Percentiles rank a stretch among this genome's conserved stretches.
These are phyloP conservation scores for Suhomyces bokatorum DNA, from an alignment of 1,139 yeast genomes.

Conservation along the genomic window DNA sequence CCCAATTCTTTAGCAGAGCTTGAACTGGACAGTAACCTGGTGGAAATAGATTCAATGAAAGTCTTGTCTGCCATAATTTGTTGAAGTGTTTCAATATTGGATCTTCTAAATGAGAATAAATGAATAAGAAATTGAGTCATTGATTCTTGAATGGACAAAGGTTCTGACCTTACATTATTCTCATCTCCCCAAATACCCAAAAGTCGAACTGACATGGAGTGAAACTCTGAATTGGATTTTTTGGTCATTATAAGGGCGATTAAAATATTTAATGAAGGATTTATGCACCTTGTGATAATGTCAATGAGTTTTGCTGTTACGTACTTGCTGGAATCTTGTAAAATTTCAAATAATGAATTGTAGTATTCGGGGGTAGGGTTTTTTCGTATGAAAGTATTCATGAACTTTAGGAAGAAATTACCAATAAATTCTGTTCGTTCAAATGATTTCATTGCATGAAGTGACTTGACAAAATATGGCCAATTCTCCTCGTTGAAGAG, in stretches of 20 bases:
- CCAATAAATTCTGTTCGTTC: slow-evolving; percentile 26
- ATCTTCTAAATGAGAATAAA: slow-evolving; percentile 24
- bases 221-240: background rate
- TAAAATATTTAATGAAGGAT: slow-evolving; percentile 17
- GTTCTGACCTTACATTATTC: slow-evolving; percentile 29
- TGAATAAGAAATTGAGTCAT: slow-evolving; percentile 37
- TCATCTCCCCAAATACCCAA: slow-evolving; percentile 36
- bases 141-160: slow-evolving; percentile 35
- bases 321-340: slow-evolving; percentile 6
- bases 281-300: slow-evolving; percentile 17
- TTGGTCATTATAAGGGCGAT: slow-evolving; percentile 17
- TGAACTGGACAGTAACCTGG: slow-evolving; percentile 46
- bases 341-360: slow-evolving; percentile 1
- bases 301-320: slow-evolving; percentile 23
- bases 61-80: slow-evolving; percentile 25
- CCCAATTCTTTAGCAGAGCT: slow-evolving; percentile 44
- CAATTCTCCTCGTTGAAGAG: slow-evolving; percentile 26
- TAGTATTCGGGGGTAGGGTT: background rate
- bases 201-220: slow-evolving; percentile 14
- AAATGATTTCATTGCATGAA: slow-evolving; percentile 26
- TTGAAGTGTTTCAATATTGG: slow-evolving; percentile 15
- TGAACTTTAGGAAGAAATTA: slow-evolving; percentile 13
- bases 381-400: background rate
- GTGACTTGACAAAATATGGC: slow-evolving; percentile 20
- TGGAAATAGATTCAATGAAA: slow-evolving; percentile 46